A percentile compares a stretch with the other conserved stretches of the same genome.
phyloP scores from a whole-genome alignment of 768 basidiomycete genomes.

The Zangia roseola region DNA sequence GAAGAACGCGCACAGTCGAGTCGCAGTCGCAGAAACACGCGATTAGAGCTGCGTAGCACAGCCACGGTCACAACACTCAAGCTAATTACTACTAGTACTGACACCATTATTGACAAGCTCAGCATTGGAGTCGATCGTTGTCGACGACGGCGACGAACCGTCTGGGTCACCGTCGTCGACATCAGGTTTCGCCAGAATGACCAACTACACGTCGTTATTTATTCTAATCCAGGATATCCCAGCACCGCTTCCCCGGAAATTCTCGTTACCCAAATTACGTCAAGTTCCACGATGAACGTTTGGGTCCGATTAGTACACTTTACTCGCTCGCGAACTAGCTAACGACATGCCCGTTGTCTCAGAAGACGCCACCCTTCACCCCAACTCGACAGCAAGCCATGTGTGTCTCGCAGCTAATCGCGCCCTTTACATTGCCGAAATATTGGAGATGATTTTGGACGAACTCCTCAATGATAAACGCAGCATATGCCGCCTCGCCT shows the following conservation, averaged over 20 bases:
- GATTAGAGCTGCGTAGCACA: constrained; percentile 20
- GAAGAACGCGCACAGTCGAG: constrained; percentile 2
- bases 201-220: not conserved
- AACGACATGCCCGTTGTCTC: constrained; percentile 4
- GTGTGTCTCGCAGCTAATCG: not conserved
- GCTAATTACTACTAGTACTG: no score
- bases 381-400: not conserved
- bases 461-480: constrained; percentile 17
- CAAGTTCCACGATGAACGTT: not conserved
- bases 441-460: constrained; percentile 24
- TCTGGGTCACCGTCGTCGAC: not conserved
- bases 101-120: no score
- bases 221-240: not conserved
- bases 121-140: no score
- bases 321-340: no score
- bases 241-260: not conserved
- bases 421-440: constrained; percentile 20
- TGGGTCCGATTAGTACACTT: no score
- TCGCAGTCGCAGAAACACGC: constrained; percentile 23
- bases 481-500: constrained; percentile 16
- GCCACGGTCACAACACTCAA: constrained; percentile 19
- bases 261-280: constrained; percentile 10
- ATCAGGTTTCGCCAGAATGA: not conserved
- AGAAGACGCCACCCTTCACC: not conserved
- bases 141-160: not conserved